Evolutionary conservation across 768 basidiomycete species (phyloP).

Genomic region (Mycena vitilis): DNA sequence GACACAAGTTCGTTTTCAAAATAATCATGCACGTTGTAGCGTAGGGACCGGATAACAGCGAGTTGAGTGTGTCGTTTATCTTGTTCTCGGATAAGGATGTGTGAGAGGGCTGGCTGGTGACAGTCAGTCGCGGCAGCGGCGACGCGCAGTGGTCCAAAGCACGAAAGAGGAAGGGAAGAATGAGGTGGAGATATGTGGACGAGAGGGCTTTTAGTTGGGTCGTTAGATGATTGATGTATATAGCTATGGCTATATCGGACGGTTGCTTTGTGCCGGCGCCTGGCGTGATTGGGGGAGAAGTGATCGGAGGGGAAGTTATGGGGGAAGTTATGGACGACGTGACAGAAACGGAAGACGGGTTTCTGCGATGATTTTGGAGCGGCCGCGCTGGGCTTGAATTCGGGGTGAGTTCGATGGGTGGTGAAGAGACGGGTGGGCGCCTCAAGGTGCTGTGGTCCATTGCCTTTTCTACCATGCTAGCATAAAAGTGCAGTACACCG

Average conservation of each 20-base stretch:
- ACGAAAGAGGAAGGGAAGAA: slow-evolving; percentile 82
- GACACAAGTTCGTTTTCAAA: slow-evolving; percentile 69
- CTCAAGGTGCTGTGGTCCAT: slow-evolving; percentile 26
- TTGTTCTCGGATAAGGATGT: slow-evolving; percentile 60
- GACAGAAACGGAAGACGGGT: slow-evolving; percentile 71
- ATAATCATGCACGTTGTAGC: slow-evolving; percentile 72
- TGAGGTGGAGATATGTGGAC: slow-evolving; percentile 60
- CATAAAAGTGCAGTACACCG: slow-evolving; percentile 71
- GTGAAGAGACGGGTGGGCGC: slow-evolving; percentile 47
- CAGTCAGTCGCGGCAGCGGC: slow-evolving; percentile 75
- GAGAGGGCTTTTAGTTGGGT: slow-evolving; percentile 71
- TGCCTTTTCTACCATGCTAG: slow-evolving; percentile 59
- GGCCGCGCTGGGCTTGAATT: slow-evolving; percentile 42
- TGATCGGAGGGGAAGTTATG: slow-evolving; percentile 37
- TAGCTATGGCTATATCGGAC: slow-evolving; percentile 69
- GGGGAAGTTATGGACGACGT: slow-evolving; percentile 50
- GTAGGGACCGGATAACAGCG: slow-evolving; percentile 74
- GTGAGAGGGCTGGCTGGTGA: slow-evolving; percentile 54
- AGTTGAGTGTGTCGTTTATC: slow-evolving; percentile 66
- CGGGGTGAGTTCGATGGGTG: slow-evolving; percentile 46
- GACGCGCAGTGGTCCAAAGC: slow-evolving; percentile 72
- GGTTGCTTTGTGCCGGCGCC: slow-evolving; percentile 56
- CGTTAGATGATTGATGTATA: slow-evolving; percentile 75
- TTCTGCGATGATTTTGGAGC: slow-evolving; percentile 61
- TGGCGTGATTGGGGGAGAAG: slow-evolving; percentile 44